Conservation (phyloP, 2,329 filamentous ascomycete species). For the Cladosporium sp. region DNA sequence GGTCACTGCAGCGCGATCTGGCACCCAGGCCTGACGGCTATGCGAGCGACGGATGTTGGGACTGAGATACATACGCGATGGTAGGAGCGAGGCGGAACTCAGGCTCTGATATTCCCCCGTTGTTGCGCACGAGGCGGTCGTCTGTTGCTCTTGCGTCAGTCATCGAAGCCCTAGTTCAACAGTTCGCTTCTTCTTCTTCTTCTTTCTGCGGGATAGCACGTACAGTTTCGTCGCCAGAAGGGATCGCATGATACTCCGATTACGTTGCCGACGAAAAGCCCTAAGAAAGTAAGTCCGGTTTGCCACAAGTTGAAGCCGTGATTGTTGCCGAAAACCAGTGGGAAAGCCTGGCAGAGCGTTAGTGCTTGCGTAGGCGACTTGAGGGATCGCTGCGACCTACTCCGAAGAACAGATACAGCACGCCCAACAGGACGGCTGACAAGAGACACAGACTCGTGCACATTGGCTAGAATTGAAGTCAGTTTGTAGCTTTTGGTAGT, state of each 20-base stretch:
- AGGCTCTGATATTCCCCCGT: slow-evolving; percentile 68
- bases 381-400: slow-evolving; percentile 19
- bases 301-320: slow-evolving; percentile 80
- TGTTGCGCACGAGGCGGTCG: slow-evolving; percentile 55
- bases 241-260: slow-evolving; percentile 63
- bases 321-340: slow-evolving; percentile 71
- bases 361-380: not conserved
- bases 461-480: slow-evolving; percentile 68
- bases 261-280: slow-evolving; percentile 68
- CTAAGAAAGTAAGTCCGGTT: slow-evolving; percentile 75
- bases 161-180: not conserved
- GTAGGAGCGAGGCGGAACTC: slow-evolving; percentile 79
- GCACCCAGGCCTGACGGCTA: not conserved
- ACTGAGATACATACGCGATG: slow-evolving; percentile 29
- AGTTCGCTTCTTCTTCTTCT: not conserved
- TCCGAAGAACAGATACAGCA: slow-evolving; percentile 88
- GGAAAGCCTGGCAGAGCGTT: slow-evolving; percentile 60
- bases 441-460: slow-evolving; percentile 78
- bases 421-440: slow-evolving; percentile 80
- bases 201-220: not conserved
- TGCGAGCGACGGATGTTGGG: not conserved
- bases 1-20: not conserved
- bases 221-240: slow-evolving; percentile 62
- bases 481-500: not conserved
- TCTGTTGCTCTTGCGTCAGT: slow-evolving; percentile 34